Conservation (phyloP, 1,139 yeast genomes). For the Nakaseomyces sp. region DNA sequence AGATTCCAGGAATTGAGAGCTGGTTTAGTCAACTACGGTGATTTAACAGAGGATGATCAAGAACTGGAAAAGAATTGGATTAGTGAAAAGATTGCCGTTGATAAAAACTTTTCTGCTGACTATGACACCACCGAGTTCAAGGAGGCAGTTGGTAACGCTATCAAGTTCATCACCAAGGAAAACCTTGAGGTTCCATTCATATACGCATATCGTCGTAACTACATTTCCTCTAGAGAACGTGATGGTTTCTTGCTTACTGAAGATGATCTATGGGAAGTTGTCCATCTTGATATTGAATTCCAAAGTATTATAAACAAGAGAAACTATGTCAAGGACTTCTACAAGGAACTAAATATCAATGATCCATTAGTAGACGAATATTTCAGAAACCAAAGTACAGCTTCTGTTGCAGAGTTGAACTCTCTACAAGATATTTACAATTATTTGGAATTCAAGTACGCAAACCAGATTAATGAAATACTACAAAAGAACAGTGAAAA, state of each 20-base stretch:
- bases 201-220: conserved; percentile 92
- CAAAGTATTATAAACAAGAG: conserved; percentile 79
- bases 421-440: conserved; percentile 75
- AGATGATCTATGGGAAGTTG: conserved; percentile 89
- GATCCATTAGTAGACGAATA: conserved; percentile 55
- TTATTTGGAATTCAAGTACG: conserved; percentile 71
- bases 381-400: conserved; percentile 46
- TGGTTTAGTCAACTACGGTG: conserved; percentile 52
- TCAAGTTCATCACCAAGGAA: conserved; percentile 71
- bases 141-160: conserved; percentile 64
- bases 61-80: conserved; percentile 74
- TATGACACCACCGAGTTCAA: conserved; percentile 53
- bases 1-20: conserved; percentile 72
- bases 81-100: conserved; percentile 45
- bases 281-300: conserved; percentile 77
- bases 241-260: conserved; percentile 53
- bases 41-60: conserved; percentile 58
- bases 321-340: conserved; percentile 50
- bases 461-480: conserved; percentile 55
- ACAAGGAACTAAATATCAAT: conserved; percentile 44
- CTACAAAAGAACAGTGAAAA: conserved; percentile 26
- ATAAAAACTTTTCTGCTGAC: conserved; percentile 39
- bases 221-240: conserved; percentile 45
- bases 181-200: conserved; percentile 91
- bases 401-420: conserved; percentile 49